phyloP scores from a whole-genome alignment of 495 filamentous ascomycete species.

The Penicillium egyptiacum region DNA sequence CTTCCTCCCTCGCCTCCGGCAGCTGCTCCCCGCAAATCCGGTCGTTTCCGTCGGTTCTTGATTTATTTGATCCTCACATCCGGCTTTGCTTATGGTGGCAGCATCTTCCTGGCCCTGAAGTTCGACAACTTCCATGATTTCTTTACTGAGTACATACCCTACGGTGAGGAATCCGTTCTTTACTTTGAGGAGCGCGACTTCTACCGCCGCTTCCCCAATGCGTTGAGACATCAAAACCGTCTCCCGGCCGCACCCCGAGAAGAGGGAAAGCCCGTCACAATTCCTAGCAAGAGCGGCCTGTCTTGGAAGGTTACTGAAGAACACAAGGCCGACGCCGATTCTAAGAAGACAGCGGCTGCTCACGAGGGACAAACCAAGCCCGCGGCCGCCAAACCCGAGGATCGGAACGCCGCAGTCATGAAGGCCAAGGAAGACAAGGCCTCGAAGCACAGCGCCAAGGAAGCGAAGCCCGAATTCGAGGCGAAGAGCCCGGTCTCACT shows the following conservation, averaged over 20 bases:
- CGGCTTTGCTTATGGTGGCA: constrained; percentile 77
- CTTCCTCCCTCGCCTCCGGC: constrained; percentile 40
- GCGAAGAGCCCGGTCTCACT: constrained; percentile 35
- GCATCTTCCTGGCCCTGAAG: constrained; percentile 86
- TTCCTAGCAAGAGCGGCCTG: constrained; percentile 81
- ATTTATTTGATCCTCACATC: constrained; percentile 70
- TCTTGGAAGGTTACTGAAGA: constrained; percentile 75
- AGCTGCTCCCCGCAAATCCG: constrained; percentile 61
- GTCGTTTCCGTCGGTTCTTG: constrained; percentile 75
- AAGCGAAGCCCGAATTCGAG: constrained; percentile 33
- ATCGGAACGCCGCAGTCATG: constrained; percentile 37
- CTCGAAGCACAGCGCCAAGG: constrained; percentile 30
- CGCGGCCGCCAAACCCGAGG: constrained; percentile 34
- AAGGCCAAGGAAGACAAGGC: constrained; percentile 47
- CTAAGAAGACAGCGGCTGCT: constrained; percentile 39
- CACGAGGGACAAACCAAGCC: constrained; percentile 38
- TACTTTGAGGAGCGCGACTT: constrained; percentile 97
- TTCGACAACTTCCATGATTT: constrained; percentile 99
- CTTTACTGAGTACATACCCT: constrained; percentile 96
- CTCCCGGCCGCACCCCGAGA: constrained; percentile 49
- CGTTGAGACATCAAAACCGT: constrained; percentile 53
- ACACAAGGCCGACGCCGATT: constrained; percentile 43
- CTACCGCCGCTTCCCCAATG: constrained; percentile 82
- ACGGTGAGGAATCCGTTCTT: constrained; percentile 91
- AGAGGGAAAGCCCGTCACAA: constrained; percentile 70